Conservation (phyloP, 441 rosid species). For the Corymbia calophylla region DNA sequence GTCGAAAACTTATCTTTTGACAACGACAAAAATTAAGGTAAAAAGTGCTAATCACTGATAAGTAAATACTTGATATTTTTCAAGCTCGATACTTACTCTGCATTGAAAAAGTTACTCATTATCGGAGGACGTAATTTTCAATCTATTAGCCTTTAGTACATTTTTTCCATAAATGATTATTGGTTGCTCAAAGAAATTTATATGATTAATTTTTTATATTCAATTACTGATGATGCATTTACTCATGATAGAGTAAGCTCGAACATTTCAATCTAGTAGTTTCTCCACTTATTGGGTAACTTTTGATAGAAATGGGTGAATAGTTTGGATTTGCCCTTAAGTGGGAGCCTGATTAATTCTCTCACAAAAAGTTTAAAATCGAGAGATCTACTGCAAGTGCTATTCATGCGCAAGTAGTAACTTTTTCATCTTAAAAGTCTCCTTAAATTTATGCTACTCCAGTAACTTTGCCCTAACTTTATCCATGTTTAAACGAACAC, state of each 20-base stretch:
- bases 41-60: not conserved
- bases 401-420: not conserved
- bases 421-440: not conserved
- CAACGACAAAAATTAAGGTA: not conserved
- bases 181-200: not conserved
- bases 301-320: not conserved
- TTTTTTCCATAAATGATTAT: not conserved
- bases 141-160: not conserved
- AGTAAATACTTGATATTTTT: not conserved
- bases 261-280: not conserved
- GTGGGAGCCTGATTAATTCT: not conserved
- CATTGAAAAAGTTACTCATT: not conserved
- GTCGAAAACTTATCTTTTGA: not conserved
- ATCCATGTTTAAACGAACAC: not conserved
- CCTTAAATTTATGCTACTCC: not conserved
- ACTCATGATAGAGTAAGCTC: not conserved
- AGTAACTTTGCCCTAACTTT: not conserved
- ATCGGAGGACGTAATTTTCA: not conserved
- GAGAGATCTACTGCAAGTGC: not conserved
- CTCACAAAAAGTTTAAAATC: not conserved
- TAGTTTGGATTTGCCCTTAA: not conserved
- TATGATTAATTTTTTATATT: not conserved
- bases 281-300: not conserved
- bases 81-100: not conserved
- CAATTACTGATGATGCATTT: not conserved